These are phyloP conservation scores for Tulasnella sp. DNA, from an alignment of 768 basidiomycete genomes.

Conservation along the genomic window DNA sequence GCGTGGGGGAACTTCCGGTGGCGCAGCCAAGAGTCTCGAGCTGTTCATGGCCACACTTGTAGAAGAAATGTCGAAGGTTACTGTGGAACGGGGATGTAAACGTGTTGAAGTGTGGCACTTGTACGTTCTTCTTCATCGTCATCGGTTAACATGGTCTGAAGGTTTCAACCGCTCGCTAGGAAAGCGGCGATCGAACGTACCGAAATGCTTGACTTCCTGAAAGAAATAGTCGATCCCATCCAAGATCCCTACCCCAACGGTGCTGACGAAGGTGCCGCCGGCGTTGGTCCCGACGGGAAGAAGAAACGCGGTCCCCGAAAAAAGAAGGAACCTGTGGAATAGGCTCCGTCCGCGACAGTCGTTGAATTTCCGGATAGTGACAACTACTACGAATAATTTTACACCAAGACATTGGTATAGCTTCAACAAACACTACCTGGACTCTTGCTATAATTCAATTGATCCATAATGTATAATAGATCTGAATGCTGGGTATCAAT, in stretches of 20 bases:
- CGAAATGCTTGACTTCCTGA: conserved; percentile 90
- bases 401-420: too few relatives aligned
- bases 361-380: neutral
- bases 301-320: conserved; percentile 48
- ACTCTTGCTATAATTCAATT: neutral
- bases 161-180: conserved; percentile 48
- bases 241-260: conserved; percentile 81
- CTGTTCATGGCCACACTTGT: conserved; percentile 86
- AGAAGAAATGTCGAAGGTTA: conserved; percentile 80
- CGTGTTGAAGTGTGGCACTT: conserved; percentile 92
- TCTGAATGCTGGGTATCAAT: neutral
- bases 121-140: conserved; percentile 51
- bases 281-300: conserved; percentile 44
- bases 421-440: too few relatives aligned
- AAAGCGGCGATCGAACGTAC: conserved; percentile 90
- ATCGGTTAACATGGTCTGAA: too few relatives aligned
- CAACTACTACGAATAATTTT: neutral
- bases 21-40: conserved; percentile 88
- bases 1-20: neutral
- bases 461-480: neutral
- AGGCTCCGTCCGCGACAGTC: neutral
- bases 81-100: conserved; percentile 74
- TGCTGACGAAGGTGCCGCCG: conserved; percentile 57
- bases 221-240: conserved; percentile 83
- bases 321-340: conserved; percentile 41